phyloP scores from a whole-genome alignment of 2,329 filamentous ascomycete species.

The Xylariaceae sp. region DNA sequence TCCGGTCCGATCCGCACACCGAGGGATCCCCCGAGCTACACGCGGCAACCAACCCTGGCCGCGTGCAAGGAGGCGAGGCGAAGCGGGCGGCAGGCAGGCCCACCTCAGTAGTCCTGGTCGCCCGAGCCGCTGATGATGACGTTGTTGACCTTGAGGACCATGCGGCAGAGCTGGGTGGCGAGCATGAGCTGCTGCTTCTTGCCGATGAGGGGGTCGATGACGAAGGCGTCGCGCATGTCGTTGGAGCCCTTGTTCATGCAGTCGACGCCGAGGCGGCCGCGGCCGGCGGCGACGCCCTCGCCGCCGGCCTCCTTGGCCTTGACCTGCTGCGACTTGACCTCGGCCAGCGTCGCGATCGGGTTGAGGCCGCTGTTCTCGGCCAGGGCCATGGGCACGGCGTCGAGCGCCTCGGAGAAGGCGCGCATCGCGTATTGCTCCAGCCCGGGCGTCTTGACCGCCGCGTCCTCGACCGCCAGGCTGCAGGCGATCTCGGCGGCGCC shows the following conservation, averaged over 20 bases:
- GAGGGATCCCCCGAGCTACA: too few relatives aligned
- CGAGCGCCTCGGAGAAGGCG: slow-evolving; percentile 90
- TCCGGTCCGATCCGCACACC: too few relatives aligned
- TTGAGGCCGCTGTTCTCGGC: slow-evolving; percentile 96
- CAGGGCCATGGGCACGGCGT: slow-evolving; percentile 88
- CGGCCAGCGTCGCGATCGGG: slow-evolving; percentile 89
- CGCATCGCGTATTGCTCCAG: slow-evolving; percentile 99
- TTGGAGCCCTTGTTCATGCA: slow-evolving; percentile 96
- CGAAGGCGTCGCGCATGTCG: slow-evolving; percentile 96
- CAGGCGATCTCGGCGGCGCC: slow-evolving; percentile 96
- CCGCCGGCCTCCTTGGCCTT: slow-evolving; percentile 57
- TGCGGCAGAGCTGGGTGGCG: slow-evolving; percentile 93
- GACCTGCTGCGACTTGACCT: slow-evolving; percentile 93
- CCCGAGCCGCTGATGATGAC: slow-evolving; percentile 86
- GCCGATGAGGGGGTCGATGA: slow-evolving; percentile 95
- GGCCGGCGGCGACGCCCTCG: slow-evolving; percentile 21
- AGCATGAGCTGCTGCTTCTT: slow-evolving; percentile 96
- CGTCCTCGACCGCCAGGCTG: slow-evolving; percentile 91
- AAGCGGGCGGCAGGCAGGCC: too few relatives aligned
- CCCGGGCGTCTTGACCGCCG: slow-evolving; percentile 89
- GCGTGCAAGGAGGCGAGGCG: too few relatives aligned
- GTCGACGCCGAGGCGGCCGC: slow-evolving; percentile 77
- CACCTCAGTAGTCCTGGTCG: slow-evolving; percentile 73
- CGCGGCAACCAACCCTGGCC: too few relatives aligned
- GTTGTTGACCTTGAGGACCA: slow-evolving; percentile 97